phyloP scores from a whole-genome alignment of 805 yeast species.

The Yamadazyma ubonensis region DNA sequence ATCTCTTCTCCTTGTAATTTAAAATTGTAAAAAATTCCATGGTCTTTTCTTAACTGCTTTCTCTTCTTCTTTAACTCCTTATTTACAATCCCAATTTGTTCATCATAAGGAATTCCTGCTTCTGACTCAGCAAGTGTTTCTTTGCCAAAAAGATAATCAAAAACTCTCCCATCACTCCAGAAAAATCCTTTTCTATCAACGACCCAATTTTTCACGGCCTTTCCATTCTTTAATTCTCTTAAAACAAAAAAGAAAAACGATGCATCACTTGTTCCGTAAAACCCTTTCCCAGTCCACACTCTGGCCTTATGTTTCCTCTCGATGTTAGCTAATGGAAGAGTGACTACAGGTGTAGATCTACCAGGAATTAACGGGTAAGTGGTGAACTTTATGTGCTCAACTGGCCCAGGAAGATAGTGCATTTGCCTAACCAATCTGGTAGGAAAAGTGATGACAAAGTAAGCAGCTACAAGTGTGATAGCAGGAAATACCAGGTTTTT shows the following conservation, averaged over 20 bases:
- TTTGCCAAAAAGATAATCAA: slow-evolving; percentile 78
- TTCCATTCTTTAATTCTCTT: slow-evolving; percentile 47
- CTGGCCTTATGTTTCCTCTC: slow-evolving; percentile 59
- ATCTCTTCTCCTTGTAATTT: slow-evolving; percentile 41
- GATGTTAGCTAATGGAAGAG: slow-evolving; percentile 58
- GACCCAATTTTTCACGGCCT: slow-evolving; percentile 56
- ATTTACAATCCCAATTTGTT: slow-evolving; percentile 50
- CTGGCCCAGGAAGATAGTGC: slow-evolving; percentile 67
- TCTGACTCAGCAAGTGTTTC: slow-evolving; percentile 77
- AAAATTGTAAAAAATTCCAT: slow-evolving; percentile 61
- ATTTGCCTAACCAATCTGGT: slow-evolving; percentile 71
- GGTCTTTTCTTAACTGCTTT: slow-evolving; percentile 49
- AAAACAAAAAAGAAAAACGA: slow-evolving; percentile 71
- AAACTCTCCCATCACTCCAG: slow-evolving; percentile 90
- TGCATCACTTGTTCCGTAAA: slow-evolving; percentile 78
- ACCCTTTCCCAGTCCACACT: slow-evolving; percentile 85
- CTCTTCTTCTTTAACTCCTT: slow-evolving; percentile 49
- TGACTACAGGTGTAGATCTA: slow-evolving; percentile 69
- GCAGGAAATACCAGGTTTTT: slow-evolving; percentile 30
- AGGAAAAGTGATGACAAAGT: slow-evolving; percentile 48
- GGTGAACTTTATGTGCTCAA: slow-evolving; percentile 59
- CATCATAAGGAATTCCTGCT: slow-evolving; percentile 63
- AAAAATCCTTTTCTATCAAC: slow-evolving; percentile 85
- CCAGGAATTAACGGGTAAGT: slow-evolving; percentile 78
- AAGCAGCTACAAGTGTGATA: slow-evolving; percentile 28